Evolutionary conservation across 139 green algal genomes (phyloP).

Genomic region (Astrephomene gubernaculifera): DNA sequence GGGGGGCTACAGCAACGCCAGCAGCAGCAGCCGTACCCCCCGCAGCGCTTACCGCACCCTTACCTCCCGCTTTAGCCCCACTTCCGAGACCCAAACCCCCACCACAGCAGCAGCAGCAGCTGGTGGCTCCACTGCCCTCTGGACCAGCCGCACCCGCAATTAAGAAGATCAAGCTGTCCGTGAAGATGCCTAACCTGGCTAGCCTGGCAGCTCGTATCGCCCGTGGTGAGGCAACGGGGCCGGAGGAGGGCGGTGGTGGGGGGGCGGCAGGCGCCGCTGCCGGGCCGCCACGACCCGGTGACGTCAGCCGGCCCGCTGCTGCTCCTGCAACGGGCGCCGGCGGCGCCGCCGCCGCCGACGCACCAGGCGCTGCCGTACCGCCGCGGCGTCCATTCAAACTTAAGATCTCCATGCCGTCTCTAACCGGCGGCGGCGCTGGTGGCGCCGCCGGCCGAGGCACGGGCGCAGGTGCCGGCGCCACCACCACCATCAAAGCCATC

Average conservation of each 20-base stretch:
- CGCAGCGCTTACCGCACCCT: no score
- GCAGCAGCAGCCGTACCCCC: background rate
- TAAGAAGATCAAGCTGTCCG: constrained; percentile 31
- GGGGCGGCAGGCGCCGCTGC: background rate
- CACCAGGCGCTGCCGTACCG: background rate
- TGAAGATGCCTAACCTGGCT: constrained; percentile 37
- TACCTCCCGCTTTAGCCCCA: no score
- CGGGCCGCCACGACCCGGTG: background rate
- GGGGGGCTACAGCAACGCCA: background rate
- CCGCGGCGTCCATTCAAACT: constrained; percentile 18
- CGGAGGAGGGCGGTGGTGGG: background rate
- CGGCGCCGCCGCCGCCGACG: background rate
- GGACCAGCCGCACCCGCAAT: background rate
- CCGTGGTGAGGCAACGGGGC: background rate
- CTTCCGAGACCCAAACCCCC: no score
- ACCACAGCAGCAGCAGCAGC: background rate
- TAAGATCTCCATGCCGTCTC: background rate
- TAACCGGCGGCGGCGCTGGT: background rate
- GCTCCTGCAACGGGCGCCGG: background rate
- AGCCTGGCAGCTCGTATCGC: constrained; percentile 26
- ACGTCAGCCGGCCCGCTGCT: background rate
- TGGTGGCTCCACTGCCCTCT: constrained; percentile 1
- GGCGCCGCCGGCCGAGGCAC: background rate
- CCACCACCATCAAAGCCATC: background rate
- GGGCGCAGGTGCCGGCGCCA: no score